Evolutionary conservation across 208 protist genomes (phyloP), one percentile per base, ranked within the genome.

Genomic region (Leishmania gerbilli): DNA sequence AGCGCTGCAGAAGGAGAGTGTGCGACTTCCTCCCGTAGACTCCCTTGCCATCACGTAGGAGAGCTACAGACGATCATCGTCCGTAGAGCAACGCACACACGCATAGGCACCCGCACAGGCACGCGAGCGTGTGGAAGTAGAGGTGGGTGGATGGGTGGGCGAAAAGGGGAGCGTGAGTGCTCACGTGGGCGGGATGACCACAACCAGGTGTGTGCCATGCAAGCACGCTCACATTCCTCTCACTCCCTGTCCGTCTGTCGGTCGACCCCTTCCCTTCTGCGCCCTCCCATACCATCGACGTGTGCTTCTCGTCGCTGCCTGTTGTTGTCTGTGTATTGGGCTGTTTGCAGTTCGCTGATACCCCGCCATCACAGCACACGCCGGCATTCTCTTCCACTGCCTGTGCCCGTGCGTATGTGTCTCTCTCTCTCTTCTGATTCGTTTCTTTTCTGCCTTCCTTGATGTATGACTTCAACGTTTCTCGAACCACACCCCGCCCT

Each of bases 1-100:
- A 2, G 53, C 68, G 24, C 53, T n/a, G n/a, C 0, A 27, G 31
- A 37, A 34, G 13, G 40, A 77, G 27, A 53, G 51, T 13, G 72
- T 47, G 15, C 71, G 55, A 11, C 64, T 85, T 5, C 82, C 82
- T 42, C 77, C 77, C 3, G 82, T 83, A 40, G 74, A 76, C 11
- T 67, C 83, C 34, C 79, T 80, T 47, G 7, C 56, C 53, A 31
- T 9, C 3, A 13, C 74, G 34, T 31, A n/a, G 53, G 37, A 76
- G n/a, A 76, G 27, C 27, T 27, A 13, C 31, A 27, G 47, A 8
- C 37, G 24, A 53, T 17, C 24, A 34, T 34, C 9, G 21, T 42
- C 68, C 1, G 17, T 31, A 27, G 34, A 51, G 17, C 42, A 31
- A 37, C 67, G 21, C 62, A 40, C 62, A 3, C 37, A 71, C 37